phyloP scores from a whole-genome alignment of 352 stramenopile genomes.

The Pythium biforme region DNA sequence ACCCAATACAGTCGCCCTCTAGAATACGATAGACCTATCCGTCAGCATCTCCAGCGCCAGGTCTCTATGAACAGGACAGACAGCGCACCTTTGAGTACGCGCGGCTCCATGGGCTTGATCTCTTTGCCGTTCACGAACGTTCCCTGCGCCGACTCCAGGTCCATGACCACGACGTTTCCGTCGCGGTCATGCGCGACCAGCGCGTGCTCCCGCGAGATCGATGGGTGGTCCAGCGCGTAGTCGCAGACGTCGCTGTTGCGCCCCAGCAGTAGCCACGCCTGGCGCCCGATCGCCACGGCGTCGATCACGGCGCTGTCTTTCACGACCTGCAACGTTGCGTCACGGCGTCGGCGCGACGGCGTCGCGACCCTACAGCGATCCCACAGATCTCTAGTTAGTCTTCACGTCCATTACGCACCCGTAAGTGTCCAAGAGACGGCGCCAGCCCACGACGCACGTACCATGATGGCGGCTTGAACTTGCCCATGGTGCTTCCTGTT shows the following conservation, averaged over 20 bases:
- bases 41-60: neutral
- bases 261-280: constrained; percentile 69
- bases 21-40: neutral
- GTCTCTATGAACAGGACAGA: too few species aligned
- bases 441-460: constrained; percentile 9
- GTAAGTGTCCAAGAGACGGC: too few species aligned
- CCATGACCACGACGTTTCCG: constrained; percentile 54
- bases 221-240: constrained; percentile 73
- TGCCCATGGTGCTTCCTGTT: constrained; percentile 16
- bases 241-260: constrained; percentile 78
- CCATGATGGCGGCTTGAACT: constrained; percentile 34
- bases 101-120: constrained; percentile 49
- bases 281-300: constrained; percentile 40
- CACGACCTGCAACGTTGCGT: constrained; percentile 48
- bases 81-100: constrained; percentile 33
- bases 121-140: constrained; percentile 78
- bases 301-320: constrained; percentile 52
- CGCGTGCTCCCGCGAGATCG: constrained; percentile 80
- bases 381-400: constrained; percentile 7
- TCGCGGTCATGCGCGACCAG: constrained; percentile 66
- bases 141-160: constrained; percentile 82
- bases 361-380: constrained; percentile 41
- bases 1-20: constrained; percentile 55
- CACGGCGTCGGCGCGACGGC: constrained; percentile 40
- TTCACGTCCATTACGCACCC: too few species aligned